These are phyloP conservation scores for Nakazawaea anatomiae DNA, from an alignment of 805 yeast species.

Conservation along the genomic window DNA sequence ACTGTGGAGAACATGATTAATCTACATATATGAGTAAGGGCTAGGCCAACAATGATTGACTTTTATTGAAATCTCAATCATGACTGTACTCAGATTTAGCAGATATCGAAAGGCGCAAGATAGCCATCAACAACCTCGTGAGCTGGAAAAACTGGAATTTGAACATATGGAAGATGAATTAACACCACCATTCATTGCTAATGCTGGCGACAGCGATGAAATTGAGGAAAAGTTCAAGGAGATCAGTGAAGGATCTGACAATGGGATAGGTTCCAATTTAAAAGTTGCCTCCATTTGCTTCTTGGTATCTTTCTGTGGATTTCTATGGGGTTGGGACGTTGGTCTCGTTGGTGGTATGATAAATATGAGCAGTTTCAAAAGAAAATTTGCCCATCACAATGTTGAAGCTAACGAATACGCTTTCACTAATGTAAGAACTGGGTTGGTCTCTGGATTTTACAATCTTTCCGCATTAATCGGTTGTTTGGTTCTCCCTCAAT, in stretches of 20 bases:
- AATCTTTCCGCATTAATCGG: conserved; percentile 22
- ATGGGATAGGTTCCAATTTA: neutral
- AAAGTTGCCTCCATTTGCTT: conserved; percentile 1
- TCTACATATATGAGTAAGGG: no score
- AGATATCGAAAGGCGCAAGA: no score
- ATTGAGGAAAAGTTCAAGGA: neutral
- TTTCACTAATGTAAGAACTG: conserved; percentile 10
- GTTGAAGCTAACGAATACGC: neutral
- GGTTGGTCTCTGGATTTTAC: conserved; percentile 20
- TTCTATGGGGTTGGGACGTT: conserved; percentile 25
- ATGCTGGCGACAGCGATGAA: neutral
- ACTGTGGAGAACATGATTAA: no score
- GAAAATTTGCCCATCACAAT: conserved; percentile 9
- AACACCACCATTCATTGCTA: neutral
- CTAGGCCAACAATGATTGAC: no score
- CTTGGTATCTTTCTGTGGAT: conserved; percentile 15
- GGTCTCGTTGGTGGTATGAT: conserved; percentile 19
- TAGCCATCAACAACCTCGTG: neutral
- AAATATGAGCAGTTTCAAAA: conserved; percentile 13
- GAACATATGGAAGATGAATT: neutral
- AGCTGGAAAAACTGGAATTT: neutral
- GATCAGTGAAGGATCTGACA: neutral
- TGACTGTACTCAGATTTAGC: no score
- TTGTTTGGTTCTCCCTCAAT: conserved; percentile 14
- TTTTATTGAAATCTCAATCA: no score